phyloP scores from a whole-genome alignment of 2,329 filamentous ascomycete species.

The Diaporthe vaccinii region DNA sequence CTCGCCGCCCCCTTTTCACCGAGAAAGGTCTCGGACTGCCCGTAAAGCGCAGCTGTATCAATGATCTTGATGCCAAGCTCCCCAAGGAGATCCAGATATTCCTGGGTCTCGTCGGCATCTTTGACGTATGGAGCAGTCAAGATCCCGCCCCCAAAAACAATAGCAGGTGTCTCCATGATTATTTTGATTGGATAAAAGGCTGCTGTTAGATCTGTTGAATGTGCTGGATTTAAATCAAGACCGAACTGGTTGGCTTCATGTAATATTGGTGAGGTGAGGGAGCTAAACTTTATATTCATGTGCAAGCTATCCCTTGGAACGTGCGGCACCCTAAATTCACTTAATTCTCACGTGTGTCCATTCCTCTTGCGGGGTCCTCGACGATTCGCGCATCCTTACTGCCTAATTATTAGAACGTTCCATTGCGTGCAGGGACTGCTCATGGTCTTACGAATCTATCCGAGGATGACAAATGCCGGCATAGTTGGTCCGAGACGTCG shows the following conservation, averaged over 20 bases:
- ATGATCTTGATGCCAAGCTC: conserved; percentile 41
- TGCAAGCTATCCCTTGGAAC: too few relatives aligned
- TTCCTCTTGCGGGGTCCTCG: too few relatives aligned
- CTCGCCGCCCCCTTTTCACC: conserved; percentile 42
- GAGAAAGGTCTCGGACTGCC: conserved; percentile 43
- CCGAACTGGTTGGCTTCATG: background rate
- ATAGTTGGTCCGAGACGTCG: background rate
- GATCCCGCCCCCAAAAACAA: conserved; percentile 23
- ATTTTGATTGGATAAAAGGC: background rate
- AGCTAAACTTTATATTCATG: background rate
- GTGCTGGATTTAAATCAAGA: background rate
- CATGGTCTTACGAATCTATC: background rate
- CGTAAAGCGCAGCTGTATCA: conserved; percentile 45
- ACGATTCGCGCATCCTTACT: background rate
- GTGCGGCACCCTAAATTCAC: background rate
- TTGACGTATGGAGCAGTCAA: background rate
- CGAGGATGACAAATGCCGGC: conserved; percentile 13
- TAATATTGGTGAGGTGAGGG: background rate
- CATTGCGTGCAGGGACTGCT: background rate
- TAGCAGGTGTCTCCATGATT: conserved; percentile 14
- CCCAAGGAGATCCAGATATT: background rate
- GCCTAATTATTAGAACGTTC: background rate
- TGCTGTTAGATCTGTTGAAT: background rate
- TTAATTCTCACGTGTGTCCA: background rate
- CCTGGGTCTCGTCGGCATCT: background rate